phyloP scores from a whole-genome alignment of 176 grass and related monocot genomes.

The Luzula sylvatica region DNA sequence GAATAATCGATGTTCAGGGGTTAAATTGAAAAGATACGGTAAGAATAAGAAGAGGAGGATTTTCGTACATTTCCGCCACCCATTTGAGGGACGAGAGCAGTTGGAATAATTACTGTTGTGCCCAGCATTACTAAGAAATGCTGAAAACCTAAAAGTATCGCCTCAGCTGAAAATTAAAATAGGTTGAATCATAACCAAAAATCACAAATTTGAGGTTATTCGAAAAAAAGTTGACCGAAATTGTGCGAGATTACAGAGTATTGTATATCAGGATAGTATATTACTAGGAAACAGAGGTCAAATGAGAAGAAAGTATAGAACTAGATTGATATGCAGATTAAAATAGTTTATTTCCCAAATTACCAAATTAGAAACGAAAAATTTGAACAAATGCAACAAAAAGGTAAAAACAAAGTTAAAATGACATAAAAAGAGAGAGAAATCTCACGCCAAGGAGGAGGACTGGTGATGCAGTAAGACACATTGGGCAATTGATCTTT shows the following conservation, averaged over 20 bases:
- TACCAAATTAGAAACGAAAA: slow-evolving; percentile 3
- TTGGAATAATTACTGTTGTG: slow-evolving; percentile 95
- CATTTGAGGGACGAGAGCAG: slow-evolving; percentile 98
- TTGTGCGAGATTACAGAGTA: background rate
- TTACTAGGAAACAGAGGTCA: background rate
- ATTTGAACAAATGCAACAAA: background rate
- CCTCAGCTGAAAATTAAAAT: slow-evolving; percentile 49
- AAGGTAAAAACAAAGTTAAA: background rate
- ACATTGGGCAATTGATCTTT: slow-evolving; percentile 78
- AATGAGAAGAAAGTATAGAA: background rate
- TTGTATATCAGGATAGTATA: background rate
- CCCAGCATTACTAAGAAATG: slow-evolving; percentile 97
- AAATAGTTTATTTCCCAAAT: background rate
- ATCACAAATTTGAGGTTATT: background rate
- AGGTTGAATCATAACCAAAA: background rate
- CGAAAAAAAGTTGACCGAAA: background rate
- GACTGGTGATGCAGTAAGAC: slow-evolving; percentile 96
- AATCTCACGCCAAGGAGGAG: slow-evolving; percentile 89
- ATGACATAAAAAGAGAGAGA: background rate
- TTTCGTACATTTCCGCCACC: slow-evolving; percentile 89
- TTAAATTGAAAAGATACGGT: too few relatives aligned
- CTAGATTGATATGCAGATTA: background rate
- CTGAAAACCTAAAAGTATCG: slow-evolving; percentile 95
- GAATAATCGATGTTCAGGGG: background rate
- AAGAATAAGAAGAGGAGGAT: background rate